Evolutionary conservation across 352 stramenopile genomes (phyloP), one percentile per base, ranked within the genome.

Genomic region (Globisporangium paddicum): DNA sequence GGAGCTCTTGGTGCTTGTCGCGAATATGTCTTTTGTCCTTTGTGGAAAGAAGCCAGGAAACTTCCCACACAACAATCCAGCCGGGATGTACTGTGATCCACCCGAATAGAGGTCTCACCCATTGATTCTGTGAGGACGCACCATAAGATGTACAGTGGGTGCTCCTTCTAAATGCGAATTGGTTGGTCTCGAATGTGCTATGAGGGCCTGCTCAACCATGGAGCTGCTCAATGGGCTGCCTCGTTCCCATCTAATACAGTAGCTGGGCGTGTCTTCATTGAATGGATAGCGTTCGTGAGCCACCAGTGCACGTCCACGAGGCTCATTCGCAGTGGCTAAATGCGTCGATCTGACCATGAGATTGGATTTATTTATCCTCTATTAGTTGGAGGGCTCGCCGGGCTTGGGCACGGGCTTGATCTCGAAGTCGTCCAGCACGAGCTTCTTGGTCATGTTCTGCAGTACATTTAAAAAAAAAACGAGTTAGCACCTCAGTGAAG

Each of bases 371-470:
- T 10, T 13, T 26, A 5, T 26, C 30, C 13, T 26, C 35, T 60
- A 61, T 34, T n/a, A n/a, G n/a, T 55, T 62, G 44, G 26, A 58
- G 19, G 48, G 23, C 21, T 83, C 77, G 47, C 77, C 72, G 25
- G 73, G 74, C 25, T 77, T 81, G 11, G 86, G 86, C 47, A 95
- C 79, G 9, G 83, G 86, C 60, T 95, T 95, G 58, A 95, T 66
- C 61, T 90, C 86, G 51, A 93, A 95, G 57, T 93, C 86, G 58
- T 93, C 77, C 11, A 87, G 66, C 35, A 81, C 47, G 55, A 95
- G 72, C 63, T 95, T 95, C 65, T 90, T 72, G 32, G 78, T 90
- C 61, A 95, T 93, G 82, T 76, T 90, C 86, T 93, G 60, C 10
- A 13, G n/a, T n/a, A 55, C 13, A 32, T 55, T 55, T 23, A 21